These are phyloP conservation scores for Fusarium chlamydosporum DNA, from an alignment of 2,329 filamentous ascomycete species.

Conservation along the genomic window DNA sequence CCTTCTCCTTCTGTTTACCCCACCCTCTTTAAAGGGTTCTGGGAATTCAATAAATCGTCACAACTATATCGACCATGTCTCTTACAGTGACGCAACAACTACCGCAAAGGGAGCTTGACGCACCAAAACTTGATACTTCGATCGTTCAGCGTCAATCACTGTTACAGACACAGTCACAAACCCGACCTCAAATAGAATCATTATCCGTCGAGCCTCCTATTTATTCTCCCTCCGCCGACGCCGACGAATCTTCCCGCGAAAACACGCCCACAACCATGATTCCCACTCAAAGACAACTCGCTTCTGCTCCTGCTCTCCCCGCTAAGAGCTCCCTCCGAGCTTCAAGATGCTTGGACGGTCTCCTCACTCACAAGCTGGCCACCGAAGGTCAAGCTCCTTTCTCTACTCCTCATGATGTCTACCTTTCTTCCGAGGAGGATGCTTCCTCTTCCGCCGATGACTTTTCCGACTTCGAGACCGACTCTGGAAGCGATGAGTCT, in stretches of 20 bases:
- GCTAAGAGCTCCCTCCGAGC: conserved; percentile 65
- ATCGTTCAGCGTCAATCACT: conserved; percentile 39
- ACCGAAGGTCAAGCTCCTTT: conserved; percentile 52
- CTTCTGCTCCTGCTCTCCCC: conserved; percentile 62
- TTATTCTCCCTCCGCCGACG: conserved; percentile 47
- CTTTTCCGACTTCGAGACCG: conserved; percentile 68
- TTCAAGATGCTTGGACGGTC: conserved; percentile 58
- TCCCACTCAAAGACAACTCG: conserved; percentile 46
- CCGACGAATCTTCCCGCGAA: conserved; percentile 45
- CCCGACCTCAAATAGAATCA: conserved; percentile 48
- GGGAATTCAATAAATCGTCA: conserved; percentile 45
- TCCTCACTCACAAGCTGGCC: conserved; percentile 53
- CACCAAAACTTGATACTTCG: conserved; percentile 42
- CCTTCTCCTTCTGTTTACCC: conserved; percentile 23
- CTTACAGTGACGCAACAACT: conserved; percentile 43
- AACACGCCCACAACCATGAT: conserved; percentile 51
- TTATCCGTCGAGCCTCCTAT: conserved; percentile 48
- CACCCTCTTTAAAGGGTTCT: conserved; percentile 36
- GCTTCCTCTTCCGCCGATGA: conserved; percentile 73
- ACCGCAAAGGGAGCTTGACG: conserved; percentile 42
- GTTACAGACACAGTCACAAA: conserved; percentile 35
- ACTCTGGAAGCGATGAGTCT: conserved; percentile 60
- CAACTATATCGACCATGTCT: conserved; percentile 45
- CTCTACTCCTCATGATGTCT: conserved; percentile 68
- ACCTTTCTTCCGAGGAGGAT: conserved; percentile 76